phyloP scores from a whole-genome alignment of 106 monocot genomes.

The Dendrobium catenatum region DNA sequence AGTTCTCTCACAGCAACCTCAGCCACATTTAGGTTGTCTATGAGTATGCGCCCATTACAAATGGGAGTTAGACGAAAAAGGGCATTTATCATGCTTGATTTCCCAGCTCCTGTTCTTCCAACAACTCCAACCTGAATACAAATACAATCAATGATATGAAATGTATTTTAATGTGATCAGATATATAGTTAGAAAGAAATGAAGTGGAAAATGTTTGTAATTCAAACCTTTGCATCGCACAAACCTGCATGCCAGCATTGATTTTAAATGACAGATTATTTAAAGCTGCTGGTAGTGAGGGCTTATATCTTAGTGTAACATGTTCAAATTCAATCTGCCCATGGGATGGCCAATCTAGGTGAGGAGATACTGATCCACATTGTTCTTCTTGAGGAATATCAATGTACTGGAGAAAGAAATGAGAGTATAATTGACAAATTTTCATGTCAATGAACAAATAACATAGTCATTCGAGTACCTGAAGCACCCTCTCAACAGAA shows the following conservation, averaged over 20 bases:
- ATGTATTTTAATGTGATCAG: neutral
- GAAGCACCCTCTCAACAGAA: slow-evolving; percentile 85
- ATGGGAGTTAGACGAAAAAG: slow-evolving; percentile 85
- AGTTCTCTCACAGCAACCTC: slow-evolving; percentile 59
- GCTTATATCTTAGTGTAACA: slow-evolving; percentile 70
- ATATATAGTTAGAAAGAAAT: neutral
- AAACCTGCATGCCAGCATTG: slow-evolving; percentile 68
- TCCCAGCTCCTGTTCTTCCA: slow-evolving; percentile 96
- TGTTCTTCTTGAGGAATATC: slow-evolving; percentile 86
- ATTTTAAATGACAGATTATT: slow-evolving; percentile 76
- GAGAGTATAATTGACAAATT: neutral
- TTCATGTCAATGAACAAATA: neutral
- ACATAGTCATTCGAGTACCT: slow-evolving; percentile 38
- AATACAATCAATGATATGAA: neutral
- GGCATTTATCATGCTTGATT: slow-evolving; percentile 93
- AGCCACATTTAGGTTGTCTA: slow-evolving; percentile 68
- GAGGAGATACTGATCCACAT: slow-evolving; percentile 36
- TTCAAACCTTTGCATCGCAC: neutral
- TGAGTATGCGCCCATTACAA: slow-evolving; percentile 61
- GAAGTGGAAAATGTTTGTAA: neutral
- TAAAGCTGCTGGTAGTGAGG: slow-evolving; percentile 59
- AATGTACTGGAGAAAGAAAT: slow-evolving; percentile 53
- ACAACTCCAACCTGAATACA: slow-evolving; percentile 77
- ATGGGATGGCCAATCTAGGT: slow-evolving; percentile 63
- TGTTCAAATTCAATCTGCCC: slow-evolving; percentile 82